These are phyloP conservation scores for Colletotrichum navitas DNA, from an alignment of 2,329 filamentous ascomycete species.

Conservation along the genomic window DNA sequence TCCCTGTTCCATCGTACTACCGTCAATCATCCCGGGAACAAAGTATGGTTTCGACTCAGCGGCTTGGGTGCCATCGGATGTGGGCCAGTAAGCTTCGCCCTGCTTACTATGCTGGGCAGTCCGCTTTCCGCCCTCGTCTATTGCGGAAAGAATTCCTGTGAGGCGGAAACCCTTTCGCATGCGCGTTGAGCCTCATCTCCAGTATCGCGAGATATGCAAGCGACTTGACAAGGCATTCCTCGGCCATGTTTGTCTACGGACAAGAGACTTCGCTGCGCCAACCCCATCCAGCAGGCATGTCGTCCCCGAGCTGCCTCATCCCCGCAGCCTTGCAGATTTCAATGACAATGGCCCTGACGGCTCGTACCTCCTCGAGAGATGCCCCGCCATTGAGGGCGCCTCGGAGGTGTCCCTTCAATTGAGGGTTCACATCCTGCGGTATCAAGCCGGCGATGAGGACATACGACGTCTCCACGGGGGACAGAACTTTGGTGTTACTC, in stretches of 20 bases:
- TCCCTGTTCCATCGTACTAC: slow-evolving; percentile 12
- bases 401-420: slow-evolving; percentile 65
- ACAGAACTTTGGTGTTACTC: slow-evolving; percentile 61
- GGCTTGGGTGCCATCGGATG: slow-evolving; percentile 23
- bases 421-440: slow-evolving; percentile 66
- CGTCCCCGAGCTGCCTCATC: slow-evolving; percentile 56
- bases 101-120: background rate
- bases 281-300: slow-evolving; percentile 56
- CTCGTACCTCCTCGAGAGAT: slow-evolving; percentile 61
- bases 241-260: slow-evolving; percentile 45
- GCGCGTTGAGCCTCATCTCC: slow-evolving; percentile 21
- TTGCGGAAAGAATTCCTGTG: slow-evolving; percentile 34
- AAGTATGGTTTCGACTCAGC: slow-evolving; percentile 20
- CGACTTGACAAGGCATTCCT: background rate
- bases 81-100: slow-evolving; percentile 24
- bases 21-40: slow-evolving; percentile 23
- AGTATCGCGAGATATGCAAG: background rate
- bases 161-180: slow-evolving; percentile 2
- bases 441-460: slow-evolving; percentile 64
- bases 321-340: slow-evolving; percentile 61
- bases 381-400: slow-evolving; percentile 65
- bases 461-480: slow-evolving; percentile 61
- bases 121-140: slow-evolving; percentile 14
- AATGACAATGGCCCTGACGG: slow-evolving; percentile 60
- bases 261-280: slow-evolving; percentile 61